Base-by-base conservation (phyloP, 75 land plant species). In the Pseudotsuga menziesii region DNA sequence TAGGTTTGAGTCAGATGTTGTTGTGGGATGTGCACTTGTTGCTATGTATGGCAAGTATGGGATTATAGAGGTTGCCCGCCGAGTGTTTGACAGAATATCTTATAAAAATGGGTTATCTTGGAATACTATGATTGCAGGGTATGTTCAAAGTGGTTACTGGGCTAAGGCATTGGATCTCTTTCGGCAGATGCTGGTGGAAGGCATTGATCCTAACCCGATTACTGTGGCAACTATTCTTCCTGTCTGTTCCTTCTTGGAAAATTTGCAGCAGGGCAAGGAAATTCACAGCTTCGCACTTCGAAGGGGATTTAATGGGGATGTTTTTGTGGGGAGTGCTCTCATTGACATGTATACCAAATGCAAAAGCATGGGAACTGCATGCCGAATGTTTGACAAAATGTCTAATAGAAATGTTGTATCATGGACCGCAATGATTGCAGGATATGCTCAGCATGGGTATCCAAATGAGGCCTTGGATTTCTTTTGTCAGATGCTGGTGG, bases 71-170 rank as follows among this genome's bases (percentile, higher is more conserved):
- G 32, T 81, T 75, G 89, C 91, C 13, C 66, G 16, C 61, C 59
- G 56, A 71, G 83, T 72, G 20, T 89, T 89, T 77, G 8, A 44
- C 70, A 58, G 66, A 16, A 83, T 87, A 20, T 16, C 3, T 44
- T 20, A 71, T 12, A 85, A 83, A 81, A 87, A 87, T 76, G 85
- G 79, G 32, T 76, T 83, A 58, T 82, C 91, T 6, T 87, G 85
- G 89, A 90, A 90, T 82, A 85, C 92, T 9, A 78, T 88, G 20
- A 83, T 90, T 75, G 80, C 92, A n/a, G 92, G 89, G 1, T 88
- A 72, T 64, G 25, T 71, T 32, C 85, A 87, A 60, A 85, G 78
- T 79, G 76, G 70, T 13, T 61, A 73, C 0, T 36, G 52, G 1
- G 59, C 3, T 11, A 82, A 70, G 64, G 89, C 88, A 55, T 75